A percentile compares a stretch with the other conserved stretches of the same genome.
phyloP scores from a whole-genome alignment of 805 yeast species.

The Suhomyces sp. region DNA sequence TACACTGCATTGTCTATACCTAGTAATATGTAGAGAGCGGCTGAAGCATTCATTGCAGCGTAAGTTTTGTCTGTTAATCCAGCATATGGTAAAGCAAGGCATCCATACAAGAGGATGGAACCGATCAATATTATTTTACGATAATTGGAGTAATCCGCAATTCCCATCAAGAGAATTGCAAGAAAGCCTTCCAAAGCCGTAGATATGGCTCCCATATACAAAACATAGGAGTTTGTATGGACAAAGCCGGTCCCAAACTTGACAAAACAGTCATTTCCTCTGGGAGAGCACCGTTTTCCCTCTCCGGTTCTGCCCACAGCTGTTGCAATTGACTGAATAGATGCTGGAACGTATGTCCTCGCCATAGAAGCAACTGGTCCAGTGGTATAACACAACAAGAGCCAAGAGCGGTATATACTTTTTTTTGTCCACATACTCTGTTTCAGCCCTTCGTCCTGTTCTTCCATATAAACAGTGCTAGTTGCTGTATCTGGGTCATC shows the following conservation, averaged over 20 bases:
- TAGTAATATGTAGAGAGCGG: slow-evolving; percentile 30
- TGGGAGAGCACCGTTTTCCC: slow-evolving; percentile 21
- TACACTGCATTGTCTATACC: slow-evolving; percentile 27
- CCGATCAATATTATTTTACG: slow-evolving; percentile 31
- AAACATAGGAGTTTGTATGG: slow-evolving; percentile 33
- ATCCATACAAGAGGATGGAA: slow-evolving; percentile 31
- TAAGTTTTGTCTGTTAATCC: slow-evolving; percentile 21
- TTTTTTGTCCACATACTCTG: slow-evolving; percentile 16
- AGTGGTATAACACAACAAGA: slow-evolving; percentile 36
- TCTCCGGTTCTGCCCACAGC: slow-evolving; percentile 24
- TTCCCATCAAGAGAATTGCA: slow-evolving; percentile 34
- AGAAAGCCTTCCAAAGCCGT: slow-evolving; percentile 39
- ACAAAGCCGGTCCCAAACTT: slow-evolving; percentile 32
- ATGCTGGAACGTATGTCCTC: slow-evolving; percentile 40
- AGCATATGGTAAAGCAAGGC: slow-evolving; percentile 35
- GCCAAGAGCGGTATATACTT: slow-evolving; percentile 30
- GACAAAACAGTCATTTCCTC: slow-evolving; percentile 39
- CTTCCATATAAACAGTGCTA: background rate
- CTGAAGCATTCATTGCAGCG: slow-evolving; percentile 19
- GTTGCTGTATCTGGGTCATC: background rate
- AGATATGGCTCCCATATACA: slow-evolving; percentile 35
- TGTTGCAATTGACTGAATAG: slow-evolving; percentile 35
- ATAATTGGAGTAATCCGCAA: slow-evolving; percentile 40
- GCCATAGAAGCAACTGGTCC: slow-evolving; percentile 44
- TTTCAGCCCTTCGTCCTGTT: background rate